Conservation (phyloP, 805 yeast species). For the Candida montana region DNA sequence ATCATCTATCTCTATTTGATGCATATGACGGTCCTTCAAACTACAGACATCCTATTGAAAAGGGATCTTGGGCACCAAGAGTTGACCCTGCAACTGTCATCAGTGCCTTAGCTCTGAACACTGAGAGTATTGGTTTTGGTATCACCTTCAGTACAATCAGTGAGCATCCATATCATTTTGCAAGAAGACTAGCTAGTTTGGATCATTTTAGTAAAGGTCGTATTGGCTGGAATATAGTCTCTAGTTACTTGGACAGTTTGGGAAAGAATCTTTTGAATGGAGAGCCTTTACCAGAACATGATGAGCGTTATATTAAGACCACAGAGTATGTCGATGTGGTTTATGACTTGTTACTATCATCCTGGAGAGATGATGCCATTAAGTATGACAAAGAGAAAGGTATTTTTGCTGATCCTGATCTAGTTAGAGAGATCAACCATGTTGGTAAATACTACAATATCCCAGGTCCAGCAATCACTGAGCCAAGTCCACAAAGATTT, state of each 20-base stretch:
- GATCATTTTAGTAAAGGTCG: slow-evolving; percentile 38
- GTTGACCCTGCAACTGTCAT: slow-evolving; percentile 29
- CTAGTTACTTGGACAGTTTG: slow-evolving; percentile 34
- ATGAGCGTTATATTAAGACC: slow-evolving; percentile 33
- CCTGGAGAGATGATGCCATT: slow-evolving; percentile 34
- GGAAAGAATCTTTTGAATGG: slow-evolving; percentile 30
- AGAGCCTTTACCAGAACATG: slow-evolving; percentile 32
- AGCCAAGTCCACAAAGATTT: slow-evolving; percentile 39
- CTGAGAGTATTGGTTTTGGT: slow-evolving; percentile 32
- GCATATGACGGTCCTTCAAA: slow-evolving; percentile 31
- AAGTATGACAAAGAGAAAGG: slow-evolving; percentile 16
- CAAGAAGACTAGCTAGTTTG: slow-evolving; percentile 34
- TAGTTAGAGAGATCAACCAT: slow-evolving; percentile 33
- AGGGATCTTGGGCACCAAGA: slow-evolving; percentile 15
- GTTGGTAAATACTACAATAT: slow-evolving; percentile 35
- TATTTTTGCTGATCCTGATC: slow-evolving; percentile 29
- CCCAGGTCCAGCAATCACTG: slow-evolving; percentile 35
- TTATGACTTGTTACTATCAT: slow-evolving; percentile 30
- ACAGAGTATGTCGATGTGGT: slow-evolving; percentile 35
- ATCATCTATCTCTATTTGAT: slow-evolving; percentile 32
- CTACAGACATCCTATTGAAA: slow-evolving; percentile 9
- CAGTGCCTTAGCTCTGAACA: slow-evolving; percentile 37
- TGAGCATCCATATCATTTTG: slow-evolving; percentile 35
- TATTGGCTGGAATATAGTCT: slow-evolving; percentile 32
- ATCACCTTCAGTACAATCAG: slow-evolving; percentile 35